These are phyloP conservation scores for Metschnikowia gelsemii DNA, from an alignment of 805 yeast species.

Conservation along the genomic window DNA sequence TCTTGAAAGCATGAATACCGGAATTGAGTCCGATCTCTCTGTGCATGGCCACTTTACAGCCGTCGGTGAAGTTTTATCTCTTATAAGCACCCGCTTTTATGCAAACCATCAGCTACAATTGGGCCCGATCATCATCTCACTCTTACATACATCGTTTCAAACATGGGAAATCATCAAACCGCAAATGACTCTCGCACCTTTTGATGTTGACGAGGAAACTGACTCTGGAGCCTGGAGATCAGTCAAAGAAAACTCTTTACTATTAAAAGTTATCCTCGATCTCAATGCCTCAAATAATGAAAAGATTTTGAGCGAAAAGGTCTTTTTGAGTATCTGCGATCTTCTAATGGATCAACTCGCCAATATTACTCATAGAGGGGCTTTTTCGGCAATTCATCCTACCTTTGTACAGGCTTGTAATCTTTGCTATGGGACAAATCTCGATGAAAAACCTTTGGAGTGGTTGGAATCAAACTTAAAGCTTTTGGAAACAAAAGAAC, in stretches of 20 bases:
- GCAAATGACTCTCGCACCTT: slow-evolving; percentile 55
- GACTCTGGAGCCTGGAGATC: slow-evolving; percentile 12
- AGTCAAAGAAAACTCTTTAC: slow-evolving; percentile 57
- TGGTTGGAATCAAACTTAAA: slow-evolving; percentile 64
- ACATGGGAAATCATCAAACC: slow-evolving; percentile 49
- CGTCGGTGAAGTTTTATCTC: slow-evolving; percentile 1
- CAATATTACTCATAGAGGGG: slow-evolving; percentile 83
- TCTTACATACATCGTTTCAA: slow-evolving; percentile 20
- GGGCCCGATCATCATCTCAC: slow-evolving; percentile 15
- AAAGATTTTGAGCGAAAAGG: slow-evolving; percentile 22
- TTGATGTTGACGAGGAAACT: slow-evolving; percentile 36
- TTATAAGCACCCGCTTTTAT: slow-evolving; percentile 1
- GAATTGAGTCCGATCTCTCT: slow-evolving; percentile 33
- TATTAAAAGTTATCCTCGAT: slow-evolving; percentile 49
- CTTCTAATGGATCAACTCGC: slow-evolving; percentile 65
- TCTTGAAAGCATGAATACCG: slow-evolving; percentile 4
- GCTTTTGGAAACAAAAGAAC: slow-evolving; percentile 54
- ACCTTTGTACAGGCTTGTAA: slow-evolving; percentile 67
- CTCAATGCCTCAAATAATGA: slow-evolving; percentile 9
- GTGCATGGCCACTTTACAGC: slow-evolving; percentile 73
- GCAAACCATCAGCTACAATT: slow-evolving; percentile 1
- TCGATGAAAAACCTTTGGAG: slow-evolving; percentile 40
- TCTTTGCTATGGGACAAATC: slow-evolving; percentile 43
- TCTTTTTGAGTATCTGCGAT: slow-evolving; percentile 46
- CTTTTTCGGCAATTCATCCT: slow-evolving; percentile 85